Conservation (phyloP, 202 grass and related monocot species). For the Elaeis oleifera region DNA sequence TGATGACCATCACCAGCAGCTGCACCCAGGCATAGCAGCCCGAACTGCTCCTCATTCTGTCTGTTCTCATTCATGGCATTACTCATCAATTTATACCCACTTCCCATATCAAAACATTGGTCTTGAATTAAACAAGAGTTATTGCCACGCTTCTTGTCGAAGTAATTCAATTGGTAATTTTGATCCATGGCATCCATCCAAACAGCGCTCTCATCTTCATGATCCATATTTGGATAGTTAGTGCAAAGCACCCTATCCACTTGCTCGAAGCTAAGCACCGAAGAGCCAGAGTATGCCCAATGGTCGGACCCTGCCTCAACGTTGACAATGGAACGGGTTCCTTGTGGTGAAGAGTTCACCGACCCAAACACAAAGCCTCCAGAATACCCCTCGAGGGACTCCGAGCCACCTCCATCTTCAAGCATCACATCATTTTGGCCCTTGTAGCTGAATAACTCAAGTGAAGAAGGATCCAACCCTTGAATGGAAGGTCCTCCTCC, state of each 20-base stretch:
- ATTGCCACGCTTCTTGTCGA: constrained; percentile 12
- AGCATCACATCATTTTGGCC: constrained; percentile 10
- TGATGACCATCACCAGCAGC: constrained; percentile 11
- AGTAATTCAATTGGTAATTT: not conserved
- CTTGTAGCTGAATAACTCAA: constrained; percentile 28
- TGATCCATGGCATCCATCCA: constrained; percentile 52
- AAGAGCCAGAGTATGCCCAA: constrained; percentile 46
- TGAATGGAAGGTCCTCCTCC: constrained; percentile 11
- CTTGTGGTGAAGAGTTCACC: not conserved
- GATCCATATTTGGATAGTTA: constrained; percentile 13
- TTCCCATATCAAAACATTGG: constrained; percentile 8
- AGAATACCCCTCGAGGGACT: constrained; percentile 14
- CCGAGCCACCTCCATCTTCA: constrained; percentile 28
- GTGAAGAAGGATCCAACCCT: constrained; percentile 14
- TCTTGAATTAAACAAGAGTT: constrained; percentile 24
- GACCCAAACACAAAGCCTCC: not conserved
- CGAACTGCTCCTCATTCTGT: not conserved
- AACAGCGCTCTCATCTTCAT: constrained; percentile 46
- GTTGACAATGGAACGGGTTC: not conserved
- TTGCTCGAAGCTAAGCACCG: constrained; percentile 81
- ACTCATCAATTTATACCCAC: not conserved
- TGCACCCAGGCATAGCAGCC: constrained; percentile 12
- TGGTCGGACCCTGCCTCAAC: too few species aligned
- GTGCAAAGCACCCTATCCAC: not conserved
- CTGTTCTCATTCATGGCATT: not conserved